Base-by-base conservation (phyloP, 2,329 filamentous ascomycete species). In the Hymenotorrendiella dingleyae region DNA sequence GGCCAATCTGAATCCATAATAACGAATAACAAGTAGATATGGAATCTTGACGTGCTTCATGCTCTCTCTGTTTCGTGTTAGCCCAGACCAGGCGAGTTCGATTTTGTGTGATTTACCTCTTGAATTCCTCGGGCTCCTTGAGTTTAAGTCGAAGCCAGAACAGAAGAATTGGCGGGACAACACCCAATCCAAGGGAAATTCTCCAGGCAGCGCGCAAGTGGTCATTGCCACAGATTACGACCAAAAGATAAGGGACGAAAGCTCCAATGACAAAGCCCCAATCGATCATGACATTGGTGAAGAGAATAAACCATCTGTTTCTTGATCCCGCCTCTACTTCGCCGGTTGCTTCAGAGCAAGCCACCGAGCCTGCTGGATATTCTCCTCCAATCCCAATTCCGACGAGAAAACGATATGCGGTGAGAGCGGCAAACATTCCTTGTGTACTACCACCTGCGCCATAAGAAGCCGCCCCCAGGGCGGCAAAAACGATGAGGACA, bases 271-370 rank as follows among this genome's bases (percentile, higher is more conserved):
- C 84, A 52, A 94, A 95, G 1, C 86, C 89, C 40, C 80, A 76
- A 59, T 94, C 86, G 47, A 94, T 94, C 71, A 89, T 85, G 19
- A 84, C 79, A 64, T 94, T 94, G 35, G 86, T 94, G 63, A 93
- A 94, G 51, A 94, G 72, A 55, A 91, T 86, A 60, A 90, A 96
- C 87, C 88, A 94, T 28, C 84, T 74, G 60, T 96, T 91, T n/a
- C 90, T 74, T 12, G 84, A 83, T 9, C 90, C 90, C 12, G 67
- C 64, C 62, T 88, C 87, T 46, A 96, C 70, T 60, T 94, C 87
- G 17, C 86, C 86, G 0, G 84, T 90, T 4, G 83, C 84, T 64
- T 96, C 90, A 3, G 89, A 86, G 40, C 80, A 85, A 2, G 84
- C 86, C 1, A 96, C 90, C 46, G 80, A 86, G 3, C 90, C 90